Evolutionary conservation across 2,329 filamentous ascomycete species (phyloP), one percentile per base, ranked within the genome.

Genomic region (Cladosporium sp.): DNA sequence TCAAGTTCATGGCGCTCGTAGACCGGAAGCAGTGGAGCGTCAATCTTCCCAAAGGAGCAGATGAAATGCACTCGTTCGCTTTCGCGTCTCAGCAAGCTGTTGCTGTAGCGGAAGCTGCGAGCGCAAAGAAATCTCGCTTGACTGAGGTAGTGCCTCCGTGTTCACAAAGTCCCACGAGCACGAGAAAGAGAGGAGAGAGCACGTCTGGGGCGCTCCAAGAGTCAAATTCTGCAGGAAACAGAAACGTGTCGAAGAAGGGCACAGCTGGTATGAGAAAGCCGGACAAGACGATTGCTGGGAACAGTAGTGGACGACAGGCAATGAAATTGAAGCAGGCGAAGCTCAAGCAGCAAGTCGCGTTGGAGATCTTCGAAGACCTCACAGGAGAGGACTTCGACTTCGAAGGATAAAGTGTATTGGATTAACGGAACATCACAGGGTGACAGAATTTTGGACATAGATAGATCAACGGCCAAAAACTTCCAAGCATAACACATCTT

Each of bases 1-100:
- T 83, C 36, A 82, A 82, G 20, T 90, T 97, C 68, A 82, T 97
- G 7, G 75, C 77, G 2, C 75, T 97, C 40, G 93, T 97, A 79
- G 88, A 92, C 64, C 77, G 81, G 58, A 85, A 84, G 55, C 78
- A 82, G n/a, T 97, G 94, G 92, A 80, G 92, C 15, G 87, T 91
- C 65, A 83, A 96, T 65, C 71, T 97, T 52, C 68, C 67, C 4
- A 52, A 34, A 11, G 60, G 50, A 1, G 67, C 66, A 3, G 65
- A 68, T 22, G 54, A 54, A 15, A 51, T 47, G 43, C 68, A 69
- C 58, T 56, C 43, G 8, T 69, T 70, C 38, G 61, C 63, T 30
- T 66, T 68, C 25, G 62, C 60, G 20, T 67, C 67, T 20, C 67
- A 69, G 50, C 55, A 62, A 14, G 58, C 64, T 7, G 60, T 59